Evolutionary conservation across 768 basidiomycete genomes (phyloP).

Genomic region (Megacollybia marginata): DNA sequence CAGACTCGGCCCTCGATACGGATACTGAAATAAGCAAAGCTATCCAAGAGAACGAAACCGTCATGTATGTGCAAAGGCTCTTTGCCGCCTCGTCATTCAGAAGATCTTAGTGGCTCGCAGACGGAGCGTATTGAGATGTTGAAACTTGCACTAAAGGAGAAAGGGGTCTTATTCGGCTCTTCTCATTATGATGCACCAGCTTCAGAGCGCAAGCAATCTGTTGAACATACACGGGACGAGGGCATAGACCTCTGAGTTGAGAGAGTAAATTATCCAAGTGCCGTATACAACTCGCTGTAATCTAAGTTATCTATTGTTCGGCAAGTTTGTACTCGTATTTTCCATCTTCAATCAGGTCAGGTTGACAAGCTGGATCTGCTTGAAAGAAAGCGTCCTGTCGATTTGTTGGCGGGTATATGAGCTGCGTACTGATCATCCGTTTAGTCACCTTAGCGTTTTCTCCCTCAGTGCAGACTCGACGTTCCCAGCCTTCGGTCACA

Average conservation of each 20-base stretch:
- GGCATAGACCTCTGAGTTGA: no score
- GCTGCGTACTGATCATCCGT: background rate
- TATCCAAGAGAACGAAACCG: conserved; percentile 61
- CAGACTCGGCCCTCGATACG: conserved; percentile 21
- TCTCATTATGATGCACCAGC: conserved; percentile 37
- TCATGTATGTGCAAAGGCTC: conserved; percentile 45
- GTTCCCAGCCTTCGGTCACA: conserved; percentile 15
- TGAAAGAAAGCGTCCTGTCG: no score
- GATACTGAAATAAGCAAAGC: conserved; percentile 58
- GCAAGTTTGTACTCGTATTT: no score
- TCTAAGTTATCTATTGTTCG: no score
- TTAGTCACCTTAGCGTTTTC: background rate
- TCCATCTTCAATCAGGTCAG: no score
- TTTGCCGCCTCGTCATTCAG: background rate
- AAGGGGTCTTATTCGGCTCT: conserved; percentile 38
- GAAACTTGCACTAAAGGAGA: conserved; percentile 55
- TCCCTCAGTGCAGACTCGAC: conserved; percentile 1
- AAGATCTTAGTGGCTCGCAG: conserved; percentile 56
- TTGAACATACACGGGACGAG: no score
- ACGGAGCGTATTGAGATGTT: conserved; percentile 69
- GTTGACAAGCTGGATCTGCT: no score
- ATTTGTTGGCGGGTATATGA: background rate
- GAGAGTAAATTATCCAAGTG: no score
- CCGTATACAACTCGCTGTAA: no score
- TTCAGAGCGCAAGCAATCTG: no score